Percentiles rank a stretch among this genome's conserved stretches.
phyloP scores from a whole-genome alignment of 1,284 basidiomycete species.

The Malassezia cuniculi region DNA sequence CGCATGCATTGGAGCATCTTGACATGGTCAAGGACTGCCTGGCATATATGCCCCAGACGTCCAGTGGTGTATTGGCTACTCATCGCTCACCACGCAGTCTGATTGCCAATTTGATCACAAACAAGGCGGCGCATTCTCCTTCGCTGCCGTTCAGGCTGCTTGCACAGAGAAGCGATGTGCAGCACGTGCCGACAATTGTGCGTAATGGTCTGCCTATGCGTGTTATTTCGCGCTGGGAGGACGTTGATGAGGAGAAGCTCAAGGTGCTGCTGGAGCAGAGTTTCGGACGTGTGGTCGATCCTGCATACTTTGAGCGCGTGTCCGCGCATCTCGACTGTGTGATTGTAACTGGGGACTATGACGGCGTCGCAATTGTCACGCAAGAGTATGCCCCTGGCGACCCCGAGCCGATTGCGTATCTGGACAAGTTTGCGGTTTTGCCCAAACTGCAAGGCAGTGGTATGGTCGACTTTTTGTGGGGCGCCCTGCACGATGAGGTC shows the following conservation, averaged over 20 bases:
- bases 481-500: slow-evolving; percentile 92
- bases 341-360: slow-evolving; percentile 89
- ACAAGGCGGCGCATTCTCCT: slow-evolving; percentile 90
- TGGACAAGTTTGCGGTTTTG: slow-evolving; percentile 96
- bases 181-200: slow-evolving; percentile 82
- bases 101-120: slow-evolving; percentile 94
- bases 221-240: slow-evolving; percentile 57
- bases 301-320: slow-evolving; percentile 67
- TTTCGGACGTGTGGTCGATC: slow-evolving; percentile 65
- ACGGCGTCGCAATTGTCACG: slow-evolving; percentile 87
- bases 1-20: slow-evolving; percentile 75
- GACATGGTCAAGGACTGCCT: slow-evolving; percentile 77
- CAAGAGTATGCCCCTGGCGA: slow-evolving; percentile 52
- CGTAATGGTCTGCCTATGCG: slow-evolving; percentile 75
- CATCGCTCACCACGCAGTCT: slow-evolving; percentile 89
- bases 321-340: slow-evolving; percentile 71
- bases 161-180: slow-evolving; percentile 68
- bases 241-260: slow-evolving; percentile 64
- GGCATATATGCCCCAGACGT: slow-evolving; percentile 77
- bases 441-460: slow-evolving; percentile 92
- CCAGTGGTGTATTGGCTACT: slow-evolving; percentile 88
- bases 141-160: slow-evolving; percentile 84
- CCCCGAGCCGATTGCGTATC: slow-evolving; percentile 59
- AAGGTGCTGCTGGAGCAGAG: slow-evolving; percentile 70
- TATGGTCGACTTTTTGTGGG: slow-evolving; percentile 98